phyloP scores from a whole-genome alignment of 306 rosid genomes.

The Castanea crenata region DNA sequence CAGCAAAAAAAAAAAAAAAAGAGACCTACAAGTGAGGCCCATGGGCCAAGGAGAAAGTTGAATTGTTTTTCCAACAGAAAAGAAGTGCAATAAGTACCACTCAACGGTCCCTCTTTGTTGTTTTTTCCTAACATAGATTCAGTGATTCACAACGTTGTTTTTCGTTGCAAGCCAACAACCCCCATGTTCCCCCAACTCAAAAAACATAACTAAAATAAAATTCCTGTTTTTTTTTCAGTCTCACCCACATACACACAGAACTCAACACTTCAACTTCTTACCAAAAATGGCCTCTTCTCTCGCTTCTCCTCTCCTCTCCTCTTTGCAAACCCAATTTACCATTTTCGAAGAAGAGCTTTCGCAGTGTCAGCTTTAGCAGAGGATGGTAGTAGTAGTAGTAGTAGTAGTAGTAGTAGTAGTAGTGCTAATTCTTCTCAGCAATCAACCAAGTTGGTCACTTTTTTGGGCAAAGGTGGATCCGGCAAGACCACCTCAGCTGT shows the following conservation, averaged over 20 bases:
- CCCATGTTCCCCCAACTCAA: too few species aligned
- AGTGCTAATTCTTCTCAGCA: conserved; percentile 26
- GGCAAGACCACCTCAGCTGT: conserved; percentile 89
- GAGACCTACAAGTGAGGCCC: too few species aligned
- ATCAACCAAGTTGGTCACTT: conserved; percentile 64
- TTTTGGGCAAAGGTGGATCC: conserved; percentile 94
- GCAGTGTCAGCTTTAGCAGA: conserved; percentile 37
- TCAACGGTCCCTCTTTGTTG: too few species aligned
- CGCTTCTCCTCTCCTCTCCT: conserved; percentile 37
- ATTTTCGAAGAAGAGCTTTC: conserved; percentile 17
- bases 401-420: not conserved
- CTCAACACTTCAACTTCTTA: not conserved
- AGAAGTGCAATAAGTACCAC: too few species aligned
- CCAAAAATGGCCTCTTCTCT: conserved; percentile 29
- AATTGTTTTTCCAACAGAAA: too few species aligned
- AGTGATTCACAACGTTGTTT: too few species aligned
- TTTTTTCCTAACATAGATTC: too few species aligned
- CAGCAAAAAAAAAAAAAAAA: too few species aligned
- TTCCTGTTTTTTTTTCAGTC: not conserved
- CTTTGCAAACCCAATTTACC: conserved; percentile 12
- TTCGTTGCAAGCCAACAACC: too few species aligned
- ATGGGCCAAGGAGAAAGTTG: too few species aligned
- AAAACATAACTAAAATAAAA: too few species aligned
- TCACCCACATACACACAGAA: not conserved
- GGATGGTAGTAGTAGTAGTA: not conserved